A percentile compares a stretch with the other conserved stretches of the same genome.
phyloP scores from a whole-genome alignment of 179 eudicot genomes.

The Sideroxylon spinosum region DNA sequence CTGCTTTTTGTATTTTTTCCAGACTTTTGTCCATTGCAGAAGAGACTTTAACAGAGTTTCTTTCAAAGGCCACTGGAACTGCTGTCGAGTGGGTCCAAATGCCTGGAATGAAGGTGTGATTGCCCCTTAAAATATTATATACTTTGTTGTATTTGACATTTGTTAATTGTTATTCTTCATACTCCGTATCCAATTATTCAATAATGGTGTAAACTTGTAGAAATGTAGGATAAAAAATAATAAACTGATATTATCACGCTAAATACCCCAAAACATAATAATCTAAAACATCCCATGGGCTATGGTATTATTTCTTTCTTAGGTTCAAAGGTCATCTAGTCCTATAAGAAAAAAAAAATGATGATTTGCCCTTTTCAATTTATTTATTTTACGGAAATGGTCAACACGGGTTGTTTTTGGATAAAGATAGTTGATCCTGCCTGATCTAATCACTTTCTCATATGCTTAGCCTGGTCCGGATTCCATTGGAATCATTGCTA shows the following conservation, averaged over 20 bases:
- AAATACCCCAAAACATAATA: neutral
- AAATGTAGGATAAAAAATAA: too few relatives aligned
- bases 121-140: neutral
- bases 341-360: neutral
- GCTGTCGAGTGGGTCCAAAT: constrained; percentile 99
- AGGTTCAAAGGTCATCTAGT: neutral
- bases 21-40: constrained; percentile 99
- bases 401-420: neutral
- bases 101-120: constrained; percentile 98
- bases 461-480: constrained; percentile 97
- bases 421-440: neutral
- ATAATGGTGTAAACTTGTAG: too few relatives aligned
- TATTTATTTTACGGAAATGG: neutral
- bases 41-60: constrained; percentile 99
- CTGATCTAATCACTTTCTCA: neutral
- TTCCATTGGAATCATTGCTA: constrained; percentile 99
- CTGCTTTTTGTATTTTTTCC: constrained; percentile 26
- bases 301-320: neutral
- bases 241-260: too few relatives aligned
- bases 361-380: neutral
- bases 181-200: neutral
- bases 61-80: constrained; percentile 99
- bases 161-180: neutral
- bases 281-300: neutral
- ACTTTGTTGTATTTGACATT: neutral